Percentiles rank a stretch among this genome's conserved stretches.
These are phyloP conservation scores for Naganishia vishniacii DNA, from an alignment of 768 basidiomycete species.

Conservation along the genomic window DNA sequence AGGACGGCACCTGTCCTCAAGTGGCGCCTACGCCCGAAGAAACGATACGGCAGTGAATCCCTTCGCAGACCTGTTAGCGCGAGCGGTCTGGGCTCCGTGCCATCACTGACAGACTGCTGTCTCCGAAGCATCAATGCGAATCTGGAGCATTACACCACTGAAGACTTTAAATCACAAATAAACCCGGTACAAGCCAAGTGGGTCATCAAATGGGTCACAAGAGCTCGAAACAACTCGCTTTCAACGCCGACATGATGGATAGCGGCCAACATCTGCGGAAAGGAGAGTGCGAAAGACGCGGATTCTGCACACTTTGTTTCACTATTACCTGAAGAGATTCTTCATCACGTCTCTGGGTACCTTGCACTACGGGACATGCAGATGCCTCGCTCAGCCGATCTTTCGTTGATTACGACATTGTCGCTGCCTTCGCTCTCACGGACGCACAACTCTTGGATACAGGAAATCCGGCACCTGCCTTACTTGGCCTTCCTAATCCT, in stretches of 20 bases:
- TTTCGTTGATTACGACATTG: background rate
- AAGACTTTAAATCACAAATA: constrained; percentile 5
- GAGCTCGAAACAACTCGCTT: constrained; percentile 7
- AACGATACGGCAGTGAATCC: background rate
- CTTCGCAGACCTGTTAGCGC: background rate
- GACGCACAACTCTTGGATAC: background rate
- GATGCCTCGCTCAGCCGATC: constrained; percentile 5
- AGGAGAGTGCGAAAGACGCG: constrained; percentile 10
- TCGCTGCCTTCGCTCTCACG: background rate
- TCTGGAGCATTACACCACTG: background rate
- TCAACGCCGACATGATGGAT: constrained; percentile 13
- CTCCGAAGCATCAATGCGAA: constrained; percentile 14
- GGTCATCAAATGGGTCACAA: constrained; percentile 11
- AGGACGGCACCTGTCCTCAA: constrained; percentile 16
- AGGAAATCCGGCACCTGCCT: constrained; percentile 2
- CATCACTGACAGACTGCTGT: constrained; percentile 15
- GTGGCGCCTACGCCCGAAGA: constrained; percentile 4
- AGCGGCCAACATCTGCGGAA: constrained; percentile 5
- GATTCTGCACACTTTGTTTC: constrained; percentile 14
- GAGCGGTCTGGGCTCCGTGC: background rate
- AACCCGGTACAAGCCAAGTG: constrained; percentile 9
- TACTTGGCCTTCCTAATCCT: constrained; percentile 9
- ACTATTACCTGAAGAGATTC: background rate
- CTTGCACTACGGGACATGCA: constrained; percentile 7
- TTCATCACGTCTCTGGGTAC: constrained; percentile 2